These are phyloP conservation scores for Vitis amurensis DNA, from an alignment of 164 flowering plant genomes.

Conservation along the genomic window DNA sequence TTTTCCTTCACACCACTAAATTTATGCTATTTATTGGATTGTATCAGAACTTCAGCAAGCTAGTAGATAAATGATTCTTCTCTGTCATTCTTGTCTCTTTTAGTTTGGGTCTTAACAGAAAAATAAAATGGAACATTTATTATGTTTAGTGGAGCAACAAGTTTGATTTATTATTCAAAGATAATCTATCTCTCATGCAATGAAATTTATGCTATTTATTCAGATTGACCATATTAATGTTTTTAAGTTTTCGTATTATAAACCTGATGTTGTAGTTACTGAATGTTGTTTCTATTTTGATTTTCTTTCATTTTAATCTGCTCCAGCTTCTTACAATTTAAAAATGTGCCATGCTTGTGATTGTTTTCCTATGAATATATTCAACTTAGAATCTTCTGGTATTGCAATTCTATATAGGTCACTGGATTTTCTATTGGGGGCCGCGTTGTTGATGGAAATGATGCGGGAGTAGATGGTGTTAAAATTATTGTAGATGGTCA, in stretches of 20 bases:
- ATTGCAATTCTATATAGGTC: conserved; percentile 44
- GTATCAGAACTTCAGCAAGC: neutral
- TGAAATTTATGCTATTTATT: too few species aligned
- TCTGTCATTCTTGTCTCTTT: neutral
- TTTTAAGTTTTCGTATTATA: too few species aligned
- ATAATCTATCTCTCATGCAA: neutral
- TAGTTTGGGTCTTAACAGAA: neutral
- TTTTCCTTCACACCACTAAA: too few species aligned
- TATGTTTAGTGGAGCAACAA: neutral
- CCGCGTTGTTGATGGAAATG: conserved; percentile 83
- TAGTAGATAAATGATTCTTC: neutral
- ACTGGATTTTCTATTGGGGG: conserved; percentile 99
- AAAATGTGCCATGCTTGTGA: neutral
- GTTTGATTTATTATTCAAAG: neutral
- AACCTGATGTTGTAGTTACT: neutral
- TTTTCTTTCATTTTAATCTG: neutral
- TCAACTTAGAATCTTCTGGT: neutral
- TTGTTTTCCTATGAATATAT: neutral
- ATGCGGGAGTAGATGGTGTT: conserved; percentile 77
- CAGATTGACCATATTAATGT: too few species aligned
- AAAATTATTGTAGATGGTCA: conserved; percentile 82
- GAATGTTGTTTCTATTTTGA: neutral
- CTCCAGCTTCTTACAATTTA: neutral
- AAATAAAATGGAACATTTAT: neutral
- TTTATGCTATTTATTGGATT: too few species aligned